Conservation (phyloP, 352 stramenopile species). For the Globisporangium echinulatum region DNA sequence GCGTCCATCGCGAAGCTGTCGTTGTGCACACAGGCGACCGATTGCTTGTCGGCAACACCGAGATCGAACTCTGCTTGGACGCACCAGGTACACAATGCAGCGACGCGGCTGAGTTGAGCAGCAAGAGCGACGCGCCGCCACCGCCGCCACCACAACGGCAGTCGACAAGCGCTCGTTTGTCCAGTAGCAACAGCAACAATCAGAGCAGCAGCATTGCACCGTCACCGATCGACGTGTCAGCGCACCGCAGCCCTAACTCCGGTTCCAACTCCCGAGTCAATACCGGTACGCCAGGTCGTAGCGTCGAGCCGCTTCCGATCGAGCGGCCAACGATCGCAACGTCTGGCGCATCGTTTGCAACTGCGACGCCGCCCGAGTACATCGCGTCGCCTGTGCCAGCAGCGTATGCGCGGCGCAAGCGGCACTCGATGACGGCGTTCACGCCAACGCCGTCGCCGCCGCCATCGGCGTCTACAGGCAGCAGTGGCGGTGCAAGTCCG, state of each 20-base stretch:
- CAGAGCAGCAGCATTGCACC: not conserved
- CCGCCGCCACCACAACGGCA: not conserved
- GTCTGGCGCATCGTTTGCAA: slow-evolving; percentile 1
- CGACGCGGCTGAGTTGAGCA: not conserved
- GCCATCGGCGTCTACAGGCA: no score
- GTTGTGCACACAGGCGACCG: slow-evolving; percentile 53
- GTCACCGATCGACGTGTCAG: slow-evolving; percentile 8
- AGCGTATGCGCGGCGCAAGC: slow-evolving; percentile 35
- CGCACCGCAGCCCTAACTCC: not conserved
- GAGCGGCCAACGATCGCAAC: slow-evolving; percentile 25
- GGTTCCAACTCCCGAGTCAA: not conserved
- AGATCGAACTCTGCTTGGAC: slow-evolving; percentile 36
- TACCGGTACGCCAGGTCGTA: not conserved
- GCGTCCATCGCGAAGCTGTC: slow-evolving; percentile 39
- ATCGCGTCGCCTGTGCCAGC: slow-evolving; percentile 46
- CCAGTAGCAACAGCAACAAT: not conserved
- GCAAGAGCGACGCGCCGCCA: slow-evolving; percentile 1
- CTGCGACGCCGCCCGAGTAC: slow-evolving; percentile 37
- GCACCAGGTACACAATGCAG: slow-evolving; percentile 1
- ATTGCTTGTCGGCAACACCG: slow-evolving; percentile 44
- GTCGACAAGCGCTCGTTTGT: not conserved
- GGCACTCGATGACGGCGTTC: slow-evolving; percentile 41
- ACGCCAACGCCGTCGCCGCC: slow-evolving; percentile 14
- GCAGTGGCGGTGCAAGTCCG: no score
- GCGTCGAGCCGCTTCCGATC: slow-evolving; percentile 1